Percentiles rank a stretch among this genome's conserved stretches.
These are phyloP conservation scores for Aspergillus luchuensis DNA, from an alignment of 2,329 filamentous ascomycete genomes.

Conservation along the genomic window DNA sequence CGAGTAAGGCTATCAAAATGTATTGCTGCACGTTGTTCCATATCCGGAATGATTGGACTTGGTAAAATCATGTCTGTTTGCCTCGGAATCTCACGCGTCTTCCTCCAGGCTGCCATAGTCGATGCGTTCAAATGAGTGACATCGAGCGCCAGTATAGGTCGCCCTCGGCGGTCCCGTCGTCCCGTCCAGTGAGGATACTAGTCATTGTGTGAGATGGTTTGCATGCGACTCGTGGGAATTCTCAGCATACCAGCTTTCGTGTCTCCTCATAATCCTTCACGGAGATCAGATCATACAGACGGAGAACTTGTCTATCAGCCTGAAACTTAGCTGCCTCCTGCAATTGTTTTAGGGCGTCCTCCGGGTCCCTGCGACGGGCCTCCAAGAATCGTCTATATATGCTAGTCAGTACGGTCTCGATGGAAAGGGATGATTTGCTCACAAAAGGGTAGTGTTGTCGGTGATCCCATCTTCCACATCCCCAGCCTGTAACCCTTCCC, in stretches of 20 bases:
- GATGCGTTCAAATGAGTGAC: slow-evolving; percentile 14
- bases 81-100: slow-evolving; percentile 9
- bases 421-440: not conserved
- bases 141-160: slow-evolving; percentile 26
- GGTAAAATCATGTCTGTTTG: not conserved
- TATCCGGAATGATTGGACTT: slow-evolving; percentile 12
- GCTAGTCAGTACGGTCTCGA: not conserved
- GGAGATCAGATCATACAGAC: slow-evolving; percentile 22
- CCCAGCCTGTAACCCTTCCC: slow-evolving; percentile 11
- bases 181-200: slow-evolving; percentile 34
- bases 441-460: slow-evolving; percentile 24
- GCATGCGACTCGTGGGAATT: not conserved
- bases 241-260: slow-evolving; percentile 19
- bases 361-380: slow-evolving; percentile 17
- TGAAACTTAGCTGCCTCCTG: slow-evolving; percentile 18
- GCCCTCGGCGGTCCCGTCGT: slow-evolving; percentile 23
- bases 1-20: slow-evolving; percentile 23
- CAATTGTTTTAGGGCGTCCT: slow-evolving; percentile 22
- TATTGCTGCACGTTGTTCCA: slow-evolving; percentile 25
- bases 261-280: slow-evolving; percentile 24
- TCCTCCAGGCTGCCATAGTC: slow-evolving; percentile 20
- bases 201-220: not conserved
- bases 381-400: slow-evolving; percentile 24
- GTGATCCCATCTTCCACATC: slow-evolving; percentile 21
- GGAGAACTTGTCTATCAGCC: slow-evolving; percentile 16